Conservation (phyloP, 441 rosid genomes). For the Arabidopsis lyrata region DNA sequence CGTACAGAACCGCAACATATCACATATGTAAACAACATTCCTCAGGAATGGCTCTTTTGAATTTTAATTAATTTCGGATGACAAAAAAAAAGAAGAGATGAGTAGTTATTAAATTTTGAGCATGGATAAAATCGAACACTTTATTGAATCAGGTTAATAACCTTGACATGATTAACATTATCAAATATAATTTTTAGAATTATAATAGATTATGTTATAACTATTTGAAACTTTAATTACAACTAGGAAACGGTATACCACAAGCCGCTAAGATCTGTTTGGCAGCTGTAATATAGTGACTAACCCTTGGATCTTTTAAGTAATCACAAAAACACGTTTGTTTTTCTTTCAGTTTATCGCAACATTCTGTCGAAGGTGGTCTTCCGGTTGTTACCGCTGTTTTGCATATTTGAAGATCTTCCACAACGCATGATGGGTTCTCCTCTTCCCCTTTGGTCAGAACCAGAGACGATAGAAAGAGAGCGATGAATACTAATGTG, state of each 20-base stretch:
- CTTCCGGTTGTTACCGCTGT: background rate
- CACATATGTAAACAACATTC: too few species aligned
- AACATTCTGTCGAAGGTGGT: conserved; percentile 1
- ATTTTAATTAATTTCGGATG: too few species aligned
- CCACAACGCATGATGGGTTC: background rate
- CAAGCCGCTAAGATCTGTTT: background rate
- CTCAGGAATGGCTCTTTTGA: too few species aligned
- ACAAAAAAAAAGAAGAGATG: too few species aligned
- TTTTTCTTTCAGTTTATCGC: conserved; percentile 20
- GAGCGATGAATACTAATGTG: background rate
- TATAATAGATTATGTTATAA: too few species aligned
- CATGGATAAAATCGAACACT: background rate
- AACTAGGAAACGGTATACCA: background rate
- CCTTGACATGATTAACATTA: background rate
- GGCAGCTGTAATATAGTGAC: background rate
- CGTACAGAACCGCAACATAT: too few species aligned
- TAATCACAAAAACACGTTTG: conserved; percentile 17
- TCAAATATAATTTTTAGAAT: conserved; percentile 2
- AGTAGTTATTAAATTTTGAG: too few species aligned
- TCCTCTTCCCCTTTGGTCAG: conserved; percentile 5
- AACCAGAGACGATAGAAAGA: background rate
- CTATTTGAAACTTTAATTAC: background rate
- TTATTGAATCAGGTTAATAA: background rate
- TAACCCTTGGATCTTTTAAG: background rate
- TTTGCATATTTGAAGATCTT: background rate